Conservation (phyloP, 305 asterid species). For the Fraxinus albicans region DNA sequence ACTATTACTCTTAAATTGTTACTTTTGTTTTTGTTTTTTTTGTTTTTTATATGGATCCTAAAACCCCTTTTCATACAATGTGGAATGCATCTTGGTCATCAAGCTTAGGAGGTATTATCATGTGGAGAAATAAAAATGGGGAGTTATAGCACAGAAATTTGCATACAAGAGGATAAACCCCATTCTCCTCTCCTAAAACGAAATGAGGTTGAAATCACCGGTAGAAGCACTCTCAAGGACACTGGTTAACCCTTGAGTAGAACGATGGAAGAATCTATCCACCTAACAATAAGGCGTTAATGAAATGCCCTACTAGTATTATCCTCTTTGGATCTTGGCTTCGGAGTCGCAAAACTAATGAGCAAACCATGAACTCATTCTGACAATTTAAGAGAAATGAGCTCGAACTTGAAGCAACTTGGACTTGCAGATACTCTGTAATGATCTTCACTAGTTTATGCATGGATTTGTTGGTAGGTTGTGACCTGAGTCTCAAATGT, state of each 20-base stretch:
- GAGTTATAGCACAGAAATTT: background rate
- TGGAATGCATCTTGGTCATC: background rate
- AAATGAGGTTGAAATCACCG: background rate
- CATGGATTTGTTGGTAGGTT: background rate
- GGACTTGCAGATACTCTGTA: background rate
- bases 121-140: background rate
- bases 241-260: background rate
- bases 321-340: background rate
- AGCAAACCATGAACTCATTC: background rate
- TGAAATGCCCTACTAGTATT: background rate
- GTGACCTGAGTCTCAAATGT: background rate
- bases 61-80: background rate
- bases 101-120: background rate
- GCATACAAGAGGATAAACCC: background rate
- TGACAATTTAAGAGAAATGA: background rate
- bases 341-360: background rate
- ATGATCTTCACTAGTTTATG: background rate
- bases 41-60: background rate
- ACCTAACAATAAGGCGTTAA: background rate
- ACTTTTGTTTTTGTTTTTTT: background rate
- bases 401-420: background rate
- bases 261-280: background rate
- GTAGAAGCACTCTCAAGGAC: background rate
- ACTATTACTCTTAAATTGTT: slow-evolving; percentile 13
- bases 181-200: background rate